Percentiles rank a stretch among this genome's conserved stretches.
These are phyloP conservation scores for Talaromyces sp. DNA, from an alignment of 2,329 filamentous ascomycete species.

Conservation along the genomic window DNA sequence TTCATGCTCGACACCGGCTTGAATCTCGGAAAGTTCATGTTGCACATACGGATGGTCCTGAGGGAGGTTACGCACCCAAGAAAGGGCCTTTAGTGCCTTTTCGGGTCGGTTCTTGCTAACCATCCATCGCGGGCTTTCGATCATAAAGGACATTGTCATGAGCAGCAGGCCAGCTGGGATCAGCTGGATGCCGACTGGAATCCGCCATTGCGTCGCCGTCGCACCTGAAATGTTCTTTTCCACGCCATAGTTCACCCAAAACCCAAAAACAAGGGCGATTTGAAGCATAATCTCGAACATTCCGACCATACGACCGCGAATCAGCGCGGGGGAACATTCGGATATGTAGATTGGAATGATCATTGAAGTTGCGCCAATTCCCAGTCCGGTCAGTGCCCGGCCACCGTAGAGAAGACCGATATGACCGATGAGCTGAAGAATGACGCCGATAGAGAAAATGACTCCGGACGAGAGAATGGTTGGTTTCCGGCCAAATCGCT, in stretches of 20 bases:
- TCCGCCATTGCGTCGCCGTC: constrained; percentile 47
- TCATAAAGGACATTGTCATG: constrained; percentile 53
- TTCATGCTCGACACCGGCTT: constrained; percentile 57
- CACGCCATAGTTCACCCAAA: constrained; percentile 50
- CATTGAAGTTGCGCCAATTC: constrained; percentile 44
- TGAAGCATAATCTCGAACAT: constrained; percentile 55
- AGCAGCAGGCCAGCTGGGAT: constrained; percentile 58
- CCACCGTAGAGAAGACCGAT: constrained; percentile 4
- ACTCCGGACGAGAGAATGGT: constrained; percentile 54
- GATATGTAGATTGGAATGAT: constrained; percentile 54
- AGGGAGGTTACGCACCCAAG: constrained; percentile 50
- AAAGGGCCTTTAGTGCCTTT: constrained; percentile 50
- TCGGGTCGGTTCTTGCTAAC: constrained; percentile 63
- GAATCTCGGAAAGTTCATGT: constrained; percentile 45
- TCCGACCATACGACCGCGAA: constrained; percentile 54
- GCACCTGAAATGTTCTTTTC: constrained; percentile 28
- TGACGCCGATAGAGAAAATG: constrained; percentile 56
- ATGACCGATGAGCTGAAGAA: constrained; percentile 48
- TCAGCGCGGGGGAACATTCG: constrained; percentile 52
- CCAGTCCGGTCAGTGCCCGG: constrained; percentile 11
- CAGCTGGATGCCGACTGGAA: constrained; percentile 59
- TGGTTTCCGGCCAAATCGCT: constrained; percentile 51
- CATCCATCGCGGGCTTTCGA: constrained; percentile 61
- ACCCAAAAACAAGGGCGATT: constrained; percentile 31
- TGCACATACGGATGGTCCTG: constrained; percentile 47